Percentiles rank a stretch among this genome's conserved stretches.
phyloP scores from a whole-genome alignment of 345 rosid genomes.

The Diplotaxis tenuifolia region DNA sequence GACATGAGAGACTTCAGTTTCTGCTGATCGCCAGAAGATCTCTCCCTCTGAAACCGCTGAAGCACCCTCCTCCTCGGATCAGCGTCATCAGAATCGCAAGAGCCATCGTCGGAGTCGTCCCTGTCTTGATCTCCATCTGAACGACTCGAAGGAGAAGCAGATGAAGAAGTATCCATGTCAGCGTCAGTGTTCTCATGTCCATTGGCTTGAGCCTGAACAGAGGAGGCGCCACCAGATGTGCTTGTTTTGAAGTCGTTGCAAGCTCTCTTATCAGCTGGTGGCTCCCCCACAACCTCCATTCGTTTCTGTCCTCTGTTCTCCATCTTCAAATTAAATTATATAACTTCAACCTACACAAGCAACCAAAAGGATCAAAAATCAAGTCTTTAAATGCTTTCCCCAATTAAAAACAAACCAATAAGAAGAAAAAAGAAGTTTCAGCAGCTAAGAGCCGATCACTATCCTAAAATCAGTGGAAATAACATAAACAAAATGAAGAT shows the following conservation, averaged over 20 bases:
- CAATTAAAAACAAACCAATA: not conserved
- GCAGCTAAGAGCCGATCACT: slow-evolving; percentile 18
- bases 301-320: slow-evolving; percentile 93
- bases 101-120: slow-evolving; percentile 66
- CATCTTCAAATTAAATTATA: slow-evolving; percentile 41
- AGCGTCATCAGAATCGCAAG: slow-evolving; percentile 79
- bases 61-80: slow-evolving; percentile 54
- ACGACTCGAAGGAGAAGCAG: slow-evolving; percentile 74
- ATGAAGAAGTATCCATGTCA: slow-evolving; percentile 88
- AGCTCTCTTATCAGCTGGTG: slow-evolving; percentile 95
- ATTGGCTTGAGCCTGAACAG: slow-evolving; percentile 54
- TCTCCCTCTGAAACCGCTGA: slow-evolving; percentile 60
- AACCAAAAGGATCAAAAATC: slow-evolving; percentile 7
- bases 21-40: slow-evolving; percentile 63
- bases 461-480: slow-evolving; percentile 20
- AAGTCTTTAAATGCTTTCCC: not conserved
- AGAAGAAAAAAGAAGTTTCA: not conserved
- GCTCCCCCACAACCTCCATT: slow-evolving; percentile 60
- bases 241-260: slow-evolving; percentile 81
- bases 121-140: slow-evolving; percentile 77
- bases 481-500: slow-evolving; percentile 9
- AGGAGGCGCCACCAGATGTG: slow-evolving; percentile 62
- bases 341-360: slow-evolving; percentile 16
- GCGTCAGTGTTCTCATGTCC: slow-evolving; percentile 49
- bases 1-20: slow-evolving; percentile 60